Percentiles rank a stretch among this genome's conserved stretches.
Conservation (phyloP, 2,329 filamentous ascomycete genomes). For the Pochonia chlamydosporia region DNA sequence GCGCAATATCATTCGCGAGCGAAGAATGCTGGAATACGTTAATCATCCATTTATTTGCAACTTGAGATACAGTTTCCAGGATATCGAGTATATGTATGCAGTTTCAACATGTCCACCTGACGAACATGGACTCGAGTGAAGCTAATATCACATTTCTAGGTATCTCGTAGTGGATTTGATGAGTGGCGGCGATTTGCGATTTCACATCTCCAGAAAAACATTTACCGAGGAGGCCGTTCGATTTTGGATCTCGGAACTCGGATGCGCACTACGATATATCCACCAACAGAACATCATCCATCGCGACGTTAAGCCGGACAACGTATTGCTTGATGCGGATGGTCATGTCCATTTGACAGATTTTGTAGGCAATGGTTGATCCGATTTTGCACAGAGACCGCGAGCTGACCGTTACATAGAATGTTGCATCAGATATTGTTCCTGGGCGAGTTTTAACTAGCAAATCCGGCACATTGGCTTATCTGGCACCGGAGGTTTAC, state of each 20-base stretch:
- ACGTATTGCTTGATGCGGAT: slow-evolving; percentile 79
- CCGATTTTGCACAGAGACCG: neutral
- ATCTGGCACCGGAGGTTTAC: slow-evolving; percentile 94
- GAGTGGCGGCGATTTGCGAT: slow-evolving; percentile 93
- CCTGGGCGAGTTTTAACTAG: slow-evolving; percentile 80
- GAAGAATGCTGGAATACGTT: slow-evolving; percentile 95
- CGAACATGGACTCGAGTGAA: neutral
- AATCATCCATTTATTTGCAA: slow-evolving; percentile 99
- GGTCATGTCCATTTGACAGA: slow-evolving; percentile 96
- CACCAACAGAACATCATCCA: slow-evolving; percentile 85
- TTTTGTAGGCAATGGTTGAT: slow-evolving; percentile 56
- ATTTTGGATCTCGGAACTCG: slow-evolving; percentile 95
- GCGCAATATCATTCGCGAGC: slow-evolving; percentile 94
- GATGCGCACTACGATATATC: slow-evolving; percentile 83
- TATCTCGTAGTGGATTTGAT: slow-evolving; percentile 97
- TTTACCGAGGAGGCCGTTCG: slow-evolving; percentile 96
- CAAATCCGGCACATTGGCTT: slow-evolving; percentile 94
- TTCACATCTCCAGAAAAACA: slow-evolving; percentile 95
- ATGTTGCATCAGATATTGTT: slow-evolving; percentile 90
- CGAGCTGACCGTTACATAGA: slow-evolving; percentile 49
- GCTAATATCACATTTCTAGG: slow-evolving; percentile 41
- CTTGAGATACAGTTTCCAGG: slow-evolving; percentile 96
- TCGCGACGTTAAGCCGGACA: slow-evolving; percentile 87
- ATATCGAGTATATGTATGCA: slow-evolving; percentile 96
- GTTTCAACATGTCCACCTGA: neutral